Evolutionary conservation across 768 basidiomycete species (phyloP).

Genomic region (Lentinula sp.): DNA sequence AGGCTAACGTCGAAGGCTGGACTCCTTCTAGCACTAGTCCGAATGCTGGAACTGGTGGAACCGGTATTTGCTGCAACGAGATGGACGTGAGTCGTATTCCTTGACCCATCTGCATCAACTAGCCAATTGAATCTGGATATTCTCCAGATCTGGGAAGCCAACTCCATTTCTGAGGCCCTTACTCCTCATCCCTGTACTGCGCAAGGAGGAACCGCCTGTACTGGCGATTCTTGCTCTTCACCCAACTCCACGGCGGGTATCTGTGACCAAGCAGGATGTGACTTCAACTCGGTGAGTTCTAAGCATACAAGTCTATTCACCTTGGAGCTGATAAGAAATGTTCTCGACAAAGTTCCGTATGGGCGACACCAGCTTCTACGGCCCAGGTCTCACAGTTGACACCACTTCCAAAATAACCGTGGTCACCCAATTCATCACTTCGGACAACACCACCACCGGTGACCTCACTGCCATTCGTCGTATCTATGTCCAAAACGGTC

Average conservation of each 20-base stretch:
- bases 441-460: slow-evolving; percentile 28
- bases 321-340: not conserved
- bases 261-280: slow-evolving; percentile 40
- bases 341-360: slow-evolving; percentile 24
- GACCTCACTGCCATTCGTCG: slow-evolving; percentile 34
- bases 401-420: slow-evolving; percentile 34
- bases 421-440: slow-evolving; percentile 38
- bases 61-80: slow-evolving; percentile 30
- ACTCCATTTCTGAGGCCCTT: slow-evolving; percentile 30
- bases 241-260: slow-evolving; percentile 22
- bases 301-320: not conserved
- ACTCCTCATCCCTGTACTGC: slow-evolving; percentile 35
- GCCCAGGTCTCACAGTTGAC: slow-evolving; percentile 32
- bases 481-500: slow-evolving; percentile 36
- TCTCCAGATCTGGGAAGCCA: slow-evolving; percentile 33
- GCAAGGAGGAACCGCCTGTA: slow-evolving; percentile 28
- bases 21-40: slow-evolving; percentile 19
- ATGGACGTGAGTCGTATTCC: slow-evolving; percentile 22
- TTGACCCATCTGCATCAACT: not conserved
- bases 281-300: slow-evolving; percentile 32
- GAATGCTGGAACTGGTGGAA: slow-evolving; percentile 31
- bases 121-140: not conserved
- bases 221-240: slow-evolving; percentile 23
- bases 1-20: slow-evolving; percentile 35
- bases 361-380: slow-evolving; percentile 35